Conservation (phyloP, 202 grass and related monocot species). For the Schoenoplectus tabernaemontani region DNA sequence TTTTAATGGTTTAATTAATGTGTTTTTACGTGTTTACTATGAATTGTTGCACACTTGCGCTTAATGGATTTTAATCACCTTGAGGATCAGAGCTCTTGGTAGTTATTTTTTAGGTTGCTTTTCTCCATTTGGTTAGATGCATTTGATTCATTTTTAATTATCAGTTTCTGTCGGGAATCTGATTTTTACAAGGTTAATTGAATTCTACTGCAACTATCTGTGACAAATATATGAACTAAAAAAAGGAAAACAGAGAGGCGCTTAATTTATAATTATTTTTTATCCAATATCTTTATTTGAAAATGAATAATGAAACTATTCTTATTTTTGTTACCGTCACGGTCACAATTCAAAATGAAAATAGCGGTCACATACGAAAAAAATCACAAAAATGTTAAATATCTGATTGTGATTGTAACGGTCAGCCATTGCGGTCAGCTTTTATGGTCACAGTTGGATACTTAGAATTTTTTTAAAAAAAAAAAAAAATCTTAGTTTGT, state of each 20-base stretch:
- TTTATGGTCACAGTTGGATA: too few relatives aligned
- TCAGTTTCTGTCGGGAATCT: neutral
- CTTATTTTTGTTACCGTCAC: too few relatives aligned
- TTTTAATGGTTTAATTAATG: too few relatives aligned
- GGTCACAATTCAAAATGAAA: too few relatives aligned
- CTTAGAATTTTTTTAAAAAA: too few relatives aligned
- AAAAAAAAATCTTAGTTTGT: too few relatives aligned
- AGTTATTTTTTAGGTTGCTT: neutral
- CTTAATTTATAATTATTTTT: neutral
- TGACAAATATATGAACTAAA: neutral
- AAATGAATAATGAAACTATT: too few relatives aligned
- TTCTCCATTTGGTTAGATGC: neutral
- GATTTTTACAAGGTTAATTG: neutral
- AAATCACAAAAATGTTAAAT: too few relatives aligned
- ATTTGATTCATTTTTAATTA: neutral
- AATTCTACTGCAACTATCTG: neutral
- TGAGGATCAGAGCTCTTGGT: neutral
- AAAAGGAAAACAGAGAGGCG: neutral
- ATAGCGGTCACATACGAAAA: too few relatives aligned
- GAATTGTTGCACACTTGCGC: neutral
- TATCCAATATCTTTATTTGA: too few relatives aligned
- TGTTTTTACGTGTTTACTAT: neutral
- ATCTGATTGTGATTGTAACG: too few relatives aligned
- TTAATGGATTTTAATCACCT: neutral
- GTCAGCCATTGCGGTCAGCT: too few relatives aligned